Evolutionary conservation across 202 grass and related monocot genomes (phyloP), one percentile per base, ranked within the genome.

Genomic region (Musa balbisiana): DNA sequence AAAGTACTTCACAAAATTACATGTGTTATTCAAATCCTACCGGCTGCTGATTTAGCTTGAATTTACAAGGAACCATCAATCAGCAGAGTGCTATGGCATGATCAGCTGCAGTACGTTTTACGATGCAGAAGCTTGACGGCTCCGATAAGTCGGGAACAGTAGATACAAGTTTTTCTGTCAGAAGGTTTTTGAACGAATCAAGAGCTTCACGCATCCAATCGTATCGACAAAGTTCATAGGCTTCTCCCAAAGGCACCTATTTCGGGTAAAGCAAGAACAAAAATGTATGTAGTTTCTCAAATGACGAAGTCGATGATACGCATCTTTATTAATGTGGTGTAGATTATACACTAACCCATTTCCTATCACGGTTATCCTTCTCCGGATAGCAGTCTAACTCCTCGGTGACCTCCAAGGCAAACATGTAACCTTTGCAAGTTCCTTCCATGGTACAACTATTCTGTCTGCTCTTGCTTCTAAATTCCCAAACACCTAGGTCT

Each of bases 391-490:
- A 63, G 13, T 88, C 72, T 2, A 98, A 81, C 85, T 89, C 88
- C 52, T 98, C 91, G 11, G 71, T 83, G 51, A 98, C 94, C 80
- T 98, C 79, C 17, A 98, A 73, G 26, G 91, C 88, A 78, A 94
- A 98, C 70, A 98, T 87, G 82, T 88, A 80, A 77, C 91, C 94
- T 83, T 94, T 98, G 81, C 94, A 98, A 51, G 88, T 77, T 81
- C 94, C 87, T 64, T 81, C 74, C 12, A 73, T 81, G 71, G 84
- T 89, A 65, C 82, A 87, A 62, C 43, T 79, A 58, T 73, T 81
- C 76, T 89, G 81, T 3, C 83, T 94, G 82, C 94, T 98, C 88
- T 98, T 98, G 87, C 94, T 98, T 79, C 87, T 89, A 71, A 98
- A 88, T 62, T 89, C 81, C 90, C 90, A 98, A 27, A 78, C 43